Evolutionary conservation across 371 early-diverging fungal genomes (phyloP), one percentile per base, ranked within the genome.

Genomic region (Phascolomyces articulosus): DNA sequence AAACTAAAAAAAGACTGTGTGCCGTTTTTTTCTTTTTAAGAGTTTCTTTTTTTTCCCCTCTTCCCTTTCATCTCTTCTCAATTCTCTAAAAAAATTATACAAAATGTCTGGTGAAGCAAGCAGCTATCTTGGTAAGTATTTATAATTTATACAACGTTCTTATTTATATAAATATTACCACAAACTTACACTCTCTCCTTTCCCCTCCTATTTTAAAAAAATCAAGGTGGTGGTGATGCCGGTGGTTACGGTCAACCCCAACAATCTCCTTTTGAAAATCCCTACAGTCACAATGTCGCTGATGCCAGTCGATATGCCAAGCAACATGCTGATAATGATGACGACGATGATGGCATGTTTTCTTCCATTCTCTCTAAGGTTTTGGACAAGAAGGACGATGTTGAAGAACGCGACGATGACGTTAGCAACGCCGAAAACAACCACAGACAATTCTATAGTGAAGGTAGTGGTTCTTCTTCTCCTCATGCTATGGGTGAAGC

Each of bases 401-500:
- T 56, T 16, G 18, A 44, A 18, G 66, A 63, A 11, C 67, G 66
- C 21, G 67, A 72, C 11, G 69, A 78, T 27, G 75, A 78, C 54
- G 60, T 78, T 6, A 59, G 66, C 38, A 60, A 64, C 49, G 74
- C 74, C 9, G 66, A 73, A 28, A 57, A 66, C 15, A 64, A 67
- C 9, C 73, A 75, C 54, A 62, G 74, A 55, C 68, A 71, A 29
- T 62, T 74, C 21, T 71, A 71, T 63, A 62, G 64, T 29, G 53
- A 55, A 11, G 63, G 58, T 20, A 63, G 26, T 51, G 47, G 23
- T 27, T n/a, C 40, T 18, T 1, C 71, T 54, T 40, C 67, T n/a
- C 74, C 83, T 4, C 69, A 77, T 49, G 76, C 73, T 27, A 72
- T 83, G 8, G 85, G 85, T 66, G 75, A 79, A 53, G 84, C 85